These are phyloP conservation scores for Lepiota venenata DNA, from an alignment of 768 basidiomycete species.

Conservation along the genomic window DNA sequence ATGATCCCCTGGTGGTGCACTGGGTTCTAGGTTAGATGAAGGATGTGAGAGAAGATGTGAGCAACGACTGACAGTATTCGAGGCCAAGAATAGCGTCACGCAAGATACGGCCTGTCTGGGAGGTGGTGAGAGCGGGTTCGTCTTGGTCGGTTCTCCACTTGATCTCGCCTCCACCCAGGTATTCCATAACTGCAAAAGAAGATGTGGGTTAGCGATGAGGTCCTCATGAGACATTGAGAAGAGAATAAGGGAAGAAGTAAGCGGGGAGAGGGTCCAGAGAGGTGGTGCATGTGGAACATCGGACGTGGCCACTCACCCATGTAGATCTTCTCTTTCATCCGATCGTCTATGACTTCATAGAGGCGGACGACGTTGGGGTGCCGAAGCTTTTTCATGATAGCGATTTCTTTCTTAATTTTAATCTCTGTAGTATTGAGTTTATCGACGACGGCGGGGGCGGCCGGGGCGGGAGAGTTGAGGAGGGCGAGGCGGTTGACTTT, in stretches of 20 bases:
- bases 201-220: conserved; percentile 11
- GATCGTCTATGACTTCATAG: conserved; percentile 94
- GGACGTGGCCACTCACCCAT: conserved; percentile 63
- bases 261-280: background rate
- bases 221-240: conserved; percentile 2
- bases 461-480: conserved; percentile 35
- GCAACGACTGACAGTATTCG: conserved; percentile 76
- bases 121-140: conserved; percentile 75
- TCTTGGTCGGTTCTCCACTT: conserved; percentile 72
- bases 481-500: conserved; percentile 34
- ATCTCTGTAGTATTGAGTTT: conserved; percentile 69
- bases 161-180: conserved; percentile 92
- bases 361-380: conserved; percentile 89
- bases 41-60: conserved; percentile 12
- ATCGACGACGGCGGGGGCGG: conserved; percentile 52
- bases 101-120: conserved; percentile 83
- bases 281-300: background rate
- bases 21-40: conserved; percentile 28
- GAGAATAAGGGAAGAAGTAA: background rate
- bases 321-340: conserved; percentile 82
- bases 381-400: conserved; percentile 96
- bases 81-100: conserved; percentile 93
- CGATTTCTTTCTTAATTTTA: conserved; percentile 91
- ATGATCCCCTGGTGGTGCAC: conserved; percentile 98
- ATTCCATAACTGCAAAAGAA: conserved; percentile 79